These are phyloP conservation scores for Flammula alnicola DNA, from an alignment of 1,284 basidiomycete species.

Conservation along the genomic window DNA sequence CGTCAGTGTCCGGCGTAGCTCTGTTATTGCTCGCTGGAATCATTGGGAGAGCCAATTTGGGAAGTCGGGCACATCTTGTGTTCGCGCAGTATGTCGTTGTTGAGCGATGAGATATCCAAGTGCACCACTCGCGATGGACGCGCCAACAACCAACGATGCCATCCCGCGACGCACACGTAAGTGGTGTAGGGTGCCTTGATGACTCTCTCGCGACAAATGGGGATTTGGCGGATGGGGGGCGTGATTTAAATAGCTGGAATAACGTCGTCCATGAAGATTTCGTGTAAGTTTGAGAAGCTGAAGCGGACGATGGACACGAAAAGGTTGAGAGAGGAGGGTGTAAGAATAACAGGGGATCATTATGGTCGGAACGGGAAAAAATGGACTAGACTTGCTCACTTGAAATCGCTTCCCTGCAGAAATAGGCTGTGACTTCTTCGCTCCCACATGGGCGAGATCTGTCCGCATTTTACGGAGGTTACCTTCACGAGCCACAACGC, in stretches of 20 bases:
- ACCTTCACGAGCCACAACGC: neutral
- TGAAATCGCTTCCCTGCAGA: slow-evolving; percentile 3
- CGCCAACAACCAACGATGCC: slow-evolving; percentile 12
- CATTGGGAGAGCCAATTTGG: slow-evolving; percentile 29
- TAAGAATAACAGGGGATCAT: neutral
- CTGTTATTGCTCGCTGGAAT: slow-evolving; percentile 44
- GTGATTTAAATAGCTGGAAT: neutral
- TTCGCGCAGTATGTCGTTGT: neutral
- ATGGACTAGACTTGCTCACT: neutral
- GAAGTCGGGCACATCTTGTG: slow-evolving; percentile 1
- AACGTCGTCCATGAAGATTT: neutral
- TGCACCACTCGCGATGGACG: slow-evolving; percentile 10
- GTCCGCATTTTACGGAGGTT: neutral
- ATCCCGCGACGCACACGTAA: neutral
- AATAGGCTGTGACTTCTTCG: slow-evolving; percentile 5
- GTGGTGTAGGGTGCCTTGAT: neutral
- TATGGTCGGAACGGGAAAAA: slow-evolving; percentile 6
- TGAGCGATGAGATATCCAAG: slow-evolving; percentile 13
- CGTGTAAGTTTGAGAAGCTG: neutral
- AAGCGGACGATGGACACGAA: neutral
- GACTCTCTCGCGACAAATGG: neutral
- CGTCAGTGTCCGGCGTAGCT: slow-evolving; percentile 34
- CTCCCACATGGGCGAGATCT: neutral
- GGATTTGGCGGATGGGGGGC: neutral
- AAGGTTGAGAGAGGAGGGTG: neutral